Percentiles rank a stretch among this genome's conserved stretches.
These are phyloP conservation scores for Colletotrichum sublineola DNA, from an alignment of 2,329 filamentous ascomycete species.

Conservation along the genomic window DNA sequence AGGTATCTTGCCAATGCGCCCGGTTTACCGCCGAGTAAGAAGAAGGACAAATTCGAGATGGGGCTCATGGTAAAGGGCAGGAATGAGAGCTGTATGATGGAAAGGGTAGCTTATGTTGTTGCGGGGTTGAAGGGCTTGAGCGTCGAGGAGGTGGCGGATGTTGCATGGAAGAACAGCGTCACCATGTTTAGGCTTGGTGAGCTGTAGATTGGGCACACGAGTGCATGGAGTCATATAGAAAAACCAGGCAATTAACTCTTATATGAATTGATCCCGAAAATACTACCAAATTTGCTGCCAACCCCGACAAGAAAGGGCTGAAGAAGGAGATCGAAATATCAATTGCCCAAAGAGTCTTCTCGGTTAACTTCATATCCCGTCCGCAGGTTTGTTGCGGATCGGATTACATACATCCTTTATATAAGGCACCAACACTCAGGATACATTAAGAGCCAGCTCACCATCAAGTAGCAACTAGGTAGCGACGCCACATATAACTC, in stretches of 20 bases:
- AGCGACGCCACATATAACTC: slow-evolving; percentile 74
- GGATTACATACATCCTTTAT: slow-evolving; percentile 77
- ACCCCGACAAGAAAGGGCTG: background rate
- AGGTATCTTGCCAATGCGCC: slow-evolving; percentile 56
- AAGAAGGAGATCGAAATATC: background rate
- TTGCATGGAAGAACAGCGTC: slow-evolving; percentile 53
- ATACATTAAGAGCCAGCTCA: slow-evolving; percentile 70
- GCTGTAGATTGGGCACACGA: background rate
- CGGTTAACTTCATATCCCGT: slow-evolving; percentile 77
- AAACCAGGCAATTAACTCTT: background rate
- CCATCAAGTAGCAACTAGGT: slow-evolving; percentile 84
- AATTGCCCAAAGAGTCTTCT: slow-evolving; percentile 67
- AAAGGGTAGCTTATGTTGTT: slow-evolving; percentile 60
- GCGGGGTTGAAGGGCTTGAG: slow-evolving; percentile 60
- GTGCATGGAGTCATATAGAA: accelerated
- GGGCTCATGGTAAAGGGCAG: slow-evolving; percentile 63
- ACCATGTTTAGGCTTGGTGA: slow-evolving; percentile 47
- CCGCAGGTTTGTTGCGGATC: slow-evolving; percentile 81
- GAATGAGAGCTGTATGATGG: slow-evolving; percentile 65
- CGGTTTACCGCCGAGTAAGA: slow-evolving; percentile 57
- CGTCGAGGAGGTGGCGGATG: slow-evolving; percentile 58
- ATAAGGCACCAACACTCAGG: slow-evolving; percentile 84
- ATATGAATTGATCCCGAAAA: too few species aligned
- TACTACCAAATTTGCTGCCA: background rate
- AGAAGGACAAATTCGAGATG: slow-evolving; percentile 62